phyloP scores from a whole-genome alignment of 1,284 basidiomycete species.

The Trichosporon ovoides region DNA sequence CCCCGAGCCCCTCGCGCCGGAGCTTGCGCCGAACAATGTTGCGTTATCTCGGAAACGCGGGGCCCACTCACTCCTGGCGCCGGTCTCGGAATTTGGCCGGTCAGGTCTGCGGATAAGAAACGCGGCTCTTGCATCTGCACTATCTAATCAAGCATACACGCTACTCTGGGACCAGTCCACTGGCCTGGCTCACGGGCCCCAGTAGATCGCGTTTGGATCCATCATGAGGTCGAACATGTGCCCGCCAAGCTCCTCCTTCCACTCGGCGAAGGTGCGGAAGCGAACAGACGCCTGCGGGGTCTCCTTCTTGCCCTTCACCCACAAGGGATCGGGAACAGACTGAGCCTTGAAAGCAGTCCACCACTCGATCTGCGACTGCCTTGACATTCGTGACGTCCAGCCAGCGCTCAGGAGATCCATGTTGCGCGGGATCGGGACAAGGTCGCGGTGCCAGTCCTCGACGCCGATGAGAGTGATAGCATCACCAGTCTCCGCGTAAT shows the following conservation, averaged over 20 bases:
- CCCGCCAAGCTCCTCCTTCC: neutral
- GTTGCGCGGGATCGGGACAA: neutral
- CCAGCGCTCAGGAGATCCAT: neutral
- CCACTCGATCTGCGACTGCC: neutral
- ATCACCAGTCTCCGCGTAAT: neutral
- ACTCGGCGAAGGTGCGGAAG: neutral
- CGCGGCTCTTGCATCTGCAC: too few relatives aligned
- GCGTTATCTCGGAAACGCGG: too few relatives aligned
- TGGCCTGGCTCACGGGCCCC: neutral
- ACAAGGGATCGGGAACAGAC: neutral
- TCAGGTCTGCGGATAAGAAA: too few relatives aligned
- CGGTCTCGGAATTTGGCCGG: too few relatives aligned
- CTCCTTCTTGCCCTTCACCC: neutral
- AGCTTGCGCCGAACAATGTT: too few relatives aligned
- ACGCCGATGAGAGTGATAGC: neutral
- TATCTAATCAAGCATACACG: too few relatives aligned
- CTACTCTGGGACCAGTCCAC: neutral
- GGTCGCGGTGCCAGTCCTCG: neutral
- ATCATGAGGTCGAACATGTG: neutral
- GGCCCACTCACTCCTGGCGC: too few relatives aligned
- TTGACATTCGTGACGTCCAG: neutral
- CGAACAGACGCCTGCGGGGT: neutral
- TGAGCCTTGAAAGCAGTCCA: neutral
- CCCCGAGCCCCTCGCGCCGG: too few relatives aligned
- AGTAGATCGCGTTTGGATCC: neutral